Conservation (phyloP, 192 early-diverging fungal genomes). For the Coemansia sp. region DNA sequence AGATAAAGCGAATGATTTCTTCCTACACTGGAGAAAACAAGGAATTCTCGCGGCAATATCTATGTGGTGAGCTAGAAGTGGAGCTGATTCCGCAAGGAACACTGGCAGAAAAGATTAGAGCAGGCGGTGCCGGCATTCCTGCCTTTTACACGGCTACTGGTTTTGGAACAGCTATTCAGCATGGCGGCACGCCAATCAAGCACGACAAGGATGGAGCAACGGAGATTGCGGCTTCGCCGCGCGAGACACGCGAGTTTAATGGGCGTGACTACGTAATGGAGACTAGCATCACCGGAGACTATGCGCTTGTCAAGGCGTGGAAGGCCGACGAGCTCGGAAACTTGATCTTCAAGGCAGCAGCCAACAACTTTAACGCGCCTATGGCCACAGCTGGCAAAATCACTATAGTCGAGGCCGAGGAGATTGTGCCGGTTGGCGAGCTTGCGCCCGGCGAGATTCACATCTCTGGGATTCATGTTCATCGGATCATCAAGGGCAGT, state of each 20-base stretch:
- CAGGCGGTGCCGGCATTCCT: conserved; percentile 73
- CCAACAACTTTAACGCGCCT: conserved; percentile 74
- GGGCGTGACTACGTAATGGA: conserved; percentile 72
- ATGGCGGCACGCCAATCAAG: conserved; percentile 71
- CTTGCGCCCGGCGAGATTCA: conserved; percentile 69
- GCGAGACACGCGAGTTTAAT: conserved; percentile 64
- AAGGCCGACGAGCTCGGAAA: conserved; percentile 78
- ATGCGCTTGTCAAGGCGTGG: conserved; percentile 78
- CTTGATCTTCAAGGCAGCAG: conserved; percentile 65
- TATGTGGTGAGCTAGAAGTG: conserved; percentile 75
- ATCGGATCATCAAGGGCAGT: conserved; percentile 67
- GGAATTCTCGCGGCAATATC: conserved; percentile 76
- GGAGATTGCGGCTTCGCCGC: conserved; percentile 56
- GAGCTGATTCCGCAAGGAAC: conserved; percentile 75
- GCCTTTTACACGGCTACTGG: conserved; percentile 70
- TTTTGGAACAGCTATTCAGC: conserved; percentile 65
- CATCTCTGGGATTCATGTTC: conserved; percentile 68
- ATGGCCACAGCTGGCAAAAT: conserved; percentile 72
- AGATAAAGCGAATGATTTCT: conserved; percentile 78
- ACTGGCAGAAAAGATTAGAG: conserved; percentile 70
- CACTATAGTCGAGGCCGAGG: conserved; percentile 76
- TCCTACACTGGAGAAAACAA: conserved; percentile 78
- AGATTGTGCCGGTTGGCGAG: conserved; percentile 67
- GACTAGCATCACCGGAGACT: conserved; percentile 71
- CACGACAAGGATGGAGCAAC: conserved; percentile 52